Evolutionary conservation across 2,329 filamentous ascomycete genomes (phyloP).

Genomic region (Chrysosporium queenslandicum): DNA sequence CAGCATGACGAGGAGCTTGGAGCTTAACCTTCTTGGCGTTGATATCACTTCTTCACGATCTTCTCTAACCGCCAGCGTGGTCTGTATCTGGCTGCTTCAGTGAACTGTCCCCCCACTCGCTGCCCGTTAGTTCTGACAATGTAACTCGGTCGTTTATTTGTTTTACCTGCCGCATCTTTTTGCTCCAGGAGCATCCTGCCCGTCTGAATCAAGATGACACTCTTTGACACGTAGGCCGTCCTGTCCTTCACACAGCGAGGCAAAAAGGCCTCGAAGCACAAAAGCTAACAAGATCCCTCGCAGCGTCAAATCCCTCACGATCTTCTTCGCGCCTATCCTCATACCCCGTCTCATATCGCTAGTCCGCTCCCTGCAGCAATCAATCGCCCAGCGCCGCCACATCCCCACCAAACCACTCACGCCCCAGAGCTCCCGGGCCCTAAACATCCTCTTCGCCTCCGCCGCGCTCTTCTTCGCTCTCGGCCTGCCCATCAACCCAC

Average conservation of each 20-base stretch:
- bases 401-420: conserved; percentile 33
- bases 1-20: neutral
- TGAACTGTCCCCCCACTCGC: neutral
- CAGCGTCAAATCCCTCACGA: conserved; percentile 35
- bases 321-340: conserved; percentile 37
- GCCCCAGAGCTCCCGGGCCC: conserved; percentile 27
- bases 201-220: conserved; percentile 14
- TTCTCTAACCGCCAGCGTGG: conserved; percentile 5
- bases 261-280: neutral
- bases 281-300: conserved; percentile 1
- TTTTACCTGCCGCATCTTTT: neutral
- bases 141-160: neutral
- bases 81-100: neutral
- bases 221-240: conserved; percentile 17
- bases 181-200: neutral
- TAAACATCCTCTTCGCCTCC: conserved; percentile 46
- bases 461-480: conserved; percentile 47
- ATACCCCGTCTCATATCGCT: conserved; percentile 32
- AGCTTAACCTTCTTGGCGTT: neutral
- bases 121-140: neutral
- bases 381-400: conserved; percentile 23
- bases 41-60: neutral
- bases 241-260: neutral
- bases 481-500: conserved; percentile 59
- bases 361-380: conserved; percentile 29